phyloP scores from a whole-genome alignment of 306 rosid genomes.

The Glycine tomentella region DNA sequence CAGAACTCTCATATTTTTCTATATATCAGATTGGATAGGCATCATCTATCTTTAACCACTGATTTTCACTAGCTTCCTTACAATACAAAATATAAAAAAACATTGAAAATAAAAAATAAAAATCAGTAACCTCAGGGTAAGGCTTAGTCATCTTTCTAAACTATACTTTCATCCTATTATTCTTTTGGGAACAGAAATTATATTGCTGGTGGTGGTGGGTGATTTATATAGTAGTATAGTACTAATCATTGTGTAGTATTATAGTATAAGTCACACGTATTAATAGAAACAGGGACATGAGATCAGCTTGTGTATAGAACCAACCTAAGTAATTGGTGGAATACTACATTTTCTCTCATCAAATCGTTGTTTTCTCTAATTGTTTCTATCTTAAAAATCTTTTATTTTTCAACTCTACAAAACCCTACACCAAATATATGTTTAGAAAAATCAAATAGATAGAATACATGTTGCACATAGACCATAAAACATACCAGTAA shows the following conservation, averaged over 20 bases:
- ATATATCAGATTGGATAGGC: no score
- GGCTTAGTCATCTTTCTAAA: conserved; percentile 6
- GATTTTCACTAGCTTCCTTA: no score
- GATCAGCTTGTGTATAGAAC: no score
- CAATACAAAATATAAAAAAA: background rate
- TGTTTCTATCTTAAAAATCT: background rate
- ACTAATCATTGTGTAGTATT: background rate
- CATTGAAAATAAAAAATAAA: background rate
- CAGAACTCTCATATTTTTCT: no score
- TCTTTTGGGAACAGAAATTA: conserved; percentile 20
- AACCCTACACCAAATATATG: conserved; percentile 14
- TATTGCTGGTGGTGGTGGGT: background rate
- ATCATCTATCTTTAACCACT: no score
- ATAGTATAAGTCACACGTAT: no score
- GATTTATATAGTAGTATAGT: background rate
- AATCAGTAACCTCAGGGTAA: background rate
- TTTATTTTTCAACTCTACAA: conserved; percentile 15
- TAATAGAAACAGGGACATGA: background rate
- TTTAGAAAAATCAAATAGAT: conserved; percentile 21
- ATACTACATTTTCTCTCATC: background rate
- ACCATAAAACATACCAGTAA: conserved; percentile 4
- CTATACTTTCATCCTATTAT: background rate
- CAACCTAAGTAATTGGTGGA: no score
- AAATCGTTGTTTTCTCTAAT: background rate
- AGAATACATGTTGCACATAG: conserved; percentile 9